Evolutionary conservation across 1,284 basidiomycete genomes (phyloP), one percentile per base, ranked within the genome.

Genomic region (Ceratobasidium sp.): DNA sequence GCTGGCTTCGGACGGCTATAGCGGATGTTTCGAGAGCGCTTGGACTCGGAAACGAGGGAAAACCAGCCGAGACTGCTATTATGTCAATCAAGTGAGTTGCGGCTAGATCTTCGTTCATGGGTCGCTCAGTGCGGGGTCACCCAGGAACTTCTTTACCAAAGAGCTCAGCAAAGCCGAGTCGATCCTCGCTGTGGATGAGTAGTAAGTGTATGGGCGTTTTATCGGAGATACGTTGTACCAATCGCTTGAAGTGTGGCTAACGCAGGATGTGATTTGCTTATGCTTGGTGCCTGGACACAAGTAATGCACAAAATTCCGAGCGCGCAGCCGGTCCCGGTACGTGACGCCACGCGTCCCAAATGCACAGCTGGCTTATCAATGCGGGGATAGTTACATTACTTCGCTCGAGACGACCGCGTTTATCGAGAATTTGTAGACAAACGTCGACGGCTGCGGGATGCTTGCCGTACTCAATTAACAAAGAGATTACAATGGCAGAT

Each of bases 371-470:
- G 49, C 80, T 77, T 11, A 56, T 51, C 26, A 11, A 76, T 47
- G 17, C n/a, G 63, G 20, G n/a, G 20, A 35, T 69, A 94, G 93
- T 85, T 88, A 23, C 94, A 90, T 77, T 93, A 91, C 82, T 94
- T 94, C 80, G 93, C 93, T 75, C 88, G 93, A 45, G 93, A 94
- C 82, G 91, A 93, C 78, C 89, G 93, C 39, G 89, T 93, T 17
- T 94, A 91, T 82, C 90, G 87, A 79, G 89, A 89, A 1, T 93
- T 94, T 80, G 83, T 85, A 31, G 90, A 92, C 39, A 86, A 88
- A 49, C 77, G 92, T 20, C 87, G 92, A 63, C 81, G 83, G 58
- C 85, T 92, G 81, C 86, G 86, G 79, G 83, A 80, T 75, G 85
- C 83, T 15, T 89, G 93, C 58, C 85, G 87, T 53, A 84, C 83